Conservation (phyloP, 2,329 filamentous ascomycete species). For the Pezicula rhizophila region DNA sequence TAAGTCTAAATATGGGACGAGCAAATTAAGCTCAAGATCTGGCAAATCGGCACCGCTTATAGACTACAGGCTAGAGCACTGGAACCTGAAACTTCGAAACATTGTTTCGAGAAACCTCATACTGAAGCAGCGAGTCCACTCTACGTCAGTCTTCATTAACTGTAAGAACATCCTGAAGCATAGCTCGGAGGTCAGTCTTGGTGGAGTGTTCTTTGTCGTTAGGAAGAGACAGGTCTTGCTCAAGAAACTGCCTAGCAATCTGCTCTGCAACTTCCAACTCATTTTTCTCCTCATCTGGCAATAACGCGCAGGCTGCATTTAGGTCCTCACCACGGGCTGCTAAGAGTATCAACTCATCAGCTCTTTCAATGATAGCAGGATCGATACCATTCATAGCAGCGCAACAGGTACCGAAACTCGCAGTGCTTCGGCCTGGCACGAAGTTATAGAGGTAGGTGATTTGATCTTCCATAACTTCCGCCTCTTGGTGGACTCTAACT, state of each 20-base stretch:
- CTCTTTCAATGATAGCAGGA: slow-evolving; percentile 62
- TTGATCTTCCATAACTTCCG: slow-evolving; percentile 49
- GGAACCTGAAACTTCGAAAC: too few relatives aligned
- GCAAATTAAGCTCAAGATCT: too few relatives aligned
- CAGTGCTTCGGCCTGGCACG: slow-evolving; percentile 60
- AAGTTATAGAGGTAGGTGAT: slow-evolving; percentile 71
- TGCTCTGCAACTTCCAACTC: slow-evolving; percentile 62
- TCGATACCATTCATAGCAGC: slow-evolving; percentile 84
- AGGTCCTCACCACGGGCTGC: slow-evolving; percentile 71
- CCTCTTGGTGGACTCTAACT: slow-evolving; percentile 51
- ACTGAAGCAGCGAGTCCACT: too few relatives aligned
- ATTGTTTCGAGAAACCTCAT: too few relatives aligned
- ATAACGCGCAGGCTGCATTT: slow-evolving; percentile 60
- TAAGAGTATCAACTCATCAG: slow-evolving; percentile 65
- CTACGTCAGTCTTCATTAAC: slow-evolving; percentile 8
- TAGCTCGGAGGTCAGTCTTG: slow-evolving; percentile 18
- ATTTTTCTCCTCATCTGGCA: slow-evolving; percentile 57
- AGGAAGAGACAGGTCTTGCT: slow-evolving; percentile 23
- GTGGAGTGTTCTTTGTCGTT: slow-evolving; percentile 7
- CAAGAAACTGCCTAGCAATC: slow-evolving; percentile 53
- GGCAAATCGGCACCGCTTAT: too few relatives aligned
- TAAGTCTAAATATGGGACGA: too few relatives aligned
- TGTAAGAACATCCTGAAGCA: slow-evolving; percentile 22
- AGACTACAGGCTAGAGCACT: too few relatives aligned
- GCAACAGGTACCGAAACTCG: slow-evolving; percentile 82